A percentile compares a stretch with the other conserved stretches of the same genome.
phyloP scores from a whole-genome alignment of 2,329 filamentous ascomycete genomes.

The Ophiostoma ulmi region DNA sequence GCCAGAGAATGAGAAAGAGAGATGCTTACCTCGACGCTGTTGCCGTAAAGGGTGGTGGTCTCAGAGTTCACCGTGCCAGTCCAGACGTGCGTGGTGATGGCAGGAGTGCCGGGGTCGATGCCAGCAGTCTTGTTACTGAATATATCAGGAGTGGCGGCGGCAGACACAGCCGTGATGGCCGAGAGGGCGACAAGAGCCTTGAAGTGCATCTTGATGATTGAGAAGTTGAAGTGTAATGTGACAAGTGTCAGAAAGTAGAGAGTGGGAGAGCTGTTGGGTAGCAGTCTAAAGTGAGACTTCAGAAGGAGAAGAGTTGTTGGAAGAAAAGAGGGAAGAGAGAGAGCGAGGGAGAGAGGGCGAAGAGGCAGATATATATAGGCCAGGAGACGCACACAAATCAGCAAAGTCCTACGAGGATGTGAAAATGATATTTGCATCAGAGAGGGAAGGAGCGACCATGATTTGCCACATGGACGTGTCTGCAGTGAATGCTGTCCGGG shows the following conservation, averaged over 20 bases:
- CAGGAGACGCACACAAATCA: background rate
- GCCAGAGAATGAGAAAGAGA: background rate
- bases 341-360: background rate
- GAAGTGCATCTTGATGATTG: background rate
- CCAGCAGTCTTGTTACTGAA: conserved; percentile 8
- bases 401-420: background rate
- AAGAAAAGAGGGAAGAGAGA: background rate
- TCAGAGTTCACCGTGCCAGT: background rate
- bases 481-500: too few relatives aligned
- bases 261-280: background rate
- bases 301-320: background rate
- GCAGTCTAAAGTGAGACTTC: background rate
- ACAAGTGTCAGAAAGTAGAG: too few relatives aligned
- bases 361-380: conserved; percentile 5
- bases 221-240: background rate
- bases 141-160: too few relatives aligned
- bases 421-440: background rate
- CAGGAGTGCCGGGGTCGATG: conserved; percentile 4
- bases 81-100: conserved; percentile 13
- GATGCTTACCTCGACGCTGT: conserved; percentile 12
- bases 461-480: background rate
- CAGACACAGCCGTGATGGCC: background rate
- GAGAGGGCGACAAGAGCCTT: background rate
- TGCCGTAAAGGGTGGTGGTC: conserved; percentile 10
- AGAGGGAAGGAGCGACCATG: conserved; percentile 3